Base-by-base conservation (phyloP, 2,329 filamentous ascomycete species). In the Cucurbitaria berberidis region DNA sequence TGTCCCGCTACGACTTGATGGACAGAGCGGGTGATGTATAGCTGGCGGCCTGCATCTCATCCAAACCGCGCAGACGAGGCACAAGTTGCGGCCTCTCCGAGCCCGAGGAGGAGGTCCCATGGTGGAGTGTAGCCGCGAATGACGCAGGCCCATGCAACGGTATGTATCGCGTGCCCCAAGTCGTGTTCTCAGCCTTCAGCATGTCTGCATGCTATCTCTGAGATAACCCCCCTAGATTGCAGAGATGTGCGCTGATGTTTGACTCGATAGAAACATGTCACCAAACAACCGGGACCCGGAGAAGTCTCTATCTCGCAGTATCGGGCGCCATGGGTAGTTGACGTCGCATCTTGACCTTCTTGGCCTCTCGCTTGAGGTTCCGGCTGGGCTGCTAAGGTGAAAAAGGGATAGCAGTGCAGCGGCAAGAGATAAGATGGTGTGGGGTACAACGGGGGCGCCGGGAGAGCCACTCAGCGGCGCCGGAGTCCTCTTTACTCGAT, bases 221-320 rank as follows among this genome's bases (percentile, higher is more conserved):
- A 47, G 57, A 60, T 57, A 60, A 51, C n/a, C 60, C 51, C 42
- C 38, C 26, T 38, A 26, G 45, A 36, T 24, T 45, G 47, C 40
- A 53, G 39, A 36, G 18, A 16, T 45, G 35, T 29, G 29, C 36
- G 48, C 52, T 35, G 22, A 43, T 27, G 39, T 36, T 60, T 71
- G 67, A 70, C 68, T 70, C 62, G 66, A 71, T 71, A 58, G 55
- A 57, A 70, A 65, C 54, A 62, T 59, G 67, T 71, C 63, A 71
- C 53, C 41, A 29, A 24, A 27, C 11, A 43, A 30, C 32, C 51
- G 32, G 42, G 45, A 34, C 24, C 51, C 48, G 51, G 48, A 56
- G 54, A 53, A 50, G 53, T 51, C 57, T 59, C 54, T 70, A 70
- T 69, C 66, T 61, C 38, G n/a, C 53, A 42, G 49, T 43, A 52